A percentile compares a stretch with the other conserved stretches of the same genome.
Conservation (phyloP, 352 stramenopile genomes). For the Phytophthora hybrid region DNA sequence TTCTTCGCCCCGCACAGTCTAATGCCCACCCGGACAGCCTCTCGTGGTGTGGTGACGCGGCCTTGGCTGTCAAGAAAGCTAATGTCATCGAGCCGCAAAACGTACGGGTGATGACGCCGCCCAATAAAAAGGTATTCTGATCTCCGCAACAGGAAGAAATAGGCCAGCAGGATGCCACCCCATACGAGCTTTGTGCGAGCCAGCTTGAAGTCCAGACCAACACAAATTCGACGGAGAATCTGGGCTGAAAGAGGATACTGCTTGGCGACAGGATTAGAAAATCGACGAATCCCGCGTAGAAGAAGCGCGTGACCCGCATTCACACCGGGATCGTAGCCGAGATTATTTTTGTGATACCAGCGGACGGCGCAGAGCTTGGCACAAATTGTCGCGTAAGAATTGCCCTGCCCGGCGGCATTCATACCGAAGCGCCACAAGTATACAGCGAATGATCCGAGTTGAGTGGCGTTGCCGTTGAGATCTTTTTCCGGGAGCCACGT, state of each 20-base stretch:
- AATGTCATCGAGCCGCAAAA: neutral
- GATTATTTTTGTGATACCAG: conserved; percentile 18
- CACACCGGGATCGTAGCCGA: conserved; percentile 26
- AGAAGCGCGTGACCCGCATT: conserved; percentile 19
- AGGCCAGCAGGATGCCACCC: conserved; percentile 17
- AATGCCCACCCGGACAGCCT: too few relatives aligned
- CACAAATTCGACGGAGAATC: neutral
- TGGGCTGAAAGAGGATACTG: conserved; percentile 7
- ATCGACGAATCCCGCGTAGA: conserved; percentile 13
- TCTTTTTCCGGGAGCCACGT: conserved; percentile 1
- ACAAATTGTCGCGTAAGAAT: conserved; percentile 20
- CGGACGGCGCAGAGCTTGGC: conserved; percentile 16
- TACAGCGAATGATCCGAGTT: conserved; percentile 16
- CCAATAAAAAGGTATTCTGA: conserved; percentile 25
- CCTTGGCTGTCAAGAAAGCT: neutral
- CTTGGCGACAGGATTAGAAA: conserved; percentile 27
- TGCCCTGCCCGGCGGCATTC: conserved; percentile 1
- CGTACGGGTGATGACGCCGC: neutral
- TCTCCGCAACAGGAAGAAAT: conserved; percentile 22
- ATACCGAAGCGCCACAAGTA: conserved; percentile 20
- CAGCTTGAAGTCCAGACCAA: neutral
- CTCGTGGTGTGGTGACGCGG: too few relatives aligned
- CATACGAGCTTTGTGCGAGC: conserved; percentile 9
- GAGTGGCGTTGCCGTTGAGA: conserved; percentile 2
- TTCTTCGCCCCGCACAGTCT: too few relatives aligned